A percentile compares a stretch with the other conserved stretches of the same genome.
phyloP scores from a whole-genome alignment of 2,329 filamentous ascomycete species.

The Penicillium polonicum region DNA sequence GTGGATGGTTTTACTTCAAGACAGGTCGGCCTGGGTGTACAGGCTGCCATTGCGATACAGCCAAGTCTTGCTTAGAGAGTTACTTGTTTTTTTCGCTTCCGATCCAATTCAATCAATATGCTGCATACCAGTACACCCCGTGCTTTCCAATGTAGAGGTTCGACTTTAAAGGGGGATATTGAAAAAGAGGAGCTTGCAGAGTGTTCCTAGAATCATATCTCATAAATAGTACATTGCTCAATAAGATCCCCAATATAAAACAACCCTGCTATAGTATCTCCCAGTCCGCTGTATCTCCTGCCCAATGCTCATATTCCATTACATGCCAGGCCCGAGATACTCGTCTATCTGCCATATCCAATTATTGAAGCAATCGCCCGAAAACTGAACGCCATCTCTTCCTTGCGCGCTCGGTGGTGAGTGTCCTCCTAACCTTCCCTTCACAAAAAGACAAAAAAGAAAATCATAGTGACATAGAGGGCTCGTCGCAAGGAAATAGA shows the following conservation, averaged over 20 bases:
- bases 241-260: neutral
- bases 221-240: slow-evolving; percentile 7
- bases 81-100: slow-evolving; percentile 13
- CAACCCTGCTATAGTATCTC: neutral
- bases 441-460: neutral
- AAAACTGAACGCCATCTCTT: slow-evolving; percentile 9
- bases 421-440: neutral
- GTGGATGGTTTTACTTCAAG: slow-evolving; percentile 24
- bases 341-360: neutral
- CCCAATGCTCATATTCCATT: slow-evolving; percentile 5
- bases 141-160: neutral
- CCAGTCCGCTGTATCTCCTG: neutral
- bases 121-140: neutral
- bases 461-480: neutral
- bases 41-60: slow-evolving; percentile 14
- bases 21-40: slow-evolving; percentile 19
- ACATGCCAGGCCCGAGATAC: neutral
- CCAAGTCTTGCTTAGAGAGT: slow-evolving; percentile 7
- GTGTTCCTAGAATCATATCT: neutral
- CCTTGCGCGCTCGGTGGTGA: neutral
- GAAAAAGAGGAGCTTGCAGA: neutral
- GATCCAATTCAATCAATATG: slow-evolving; percentile 8
- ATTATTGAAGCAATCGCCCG: neutral
- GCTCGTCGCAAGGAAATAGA: neutral
- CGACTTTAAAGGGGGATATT: neutral